Base-by-base conservation (phyloP, 495 filamentous ascomycete species). In the Neurospora sp. region DNA sequence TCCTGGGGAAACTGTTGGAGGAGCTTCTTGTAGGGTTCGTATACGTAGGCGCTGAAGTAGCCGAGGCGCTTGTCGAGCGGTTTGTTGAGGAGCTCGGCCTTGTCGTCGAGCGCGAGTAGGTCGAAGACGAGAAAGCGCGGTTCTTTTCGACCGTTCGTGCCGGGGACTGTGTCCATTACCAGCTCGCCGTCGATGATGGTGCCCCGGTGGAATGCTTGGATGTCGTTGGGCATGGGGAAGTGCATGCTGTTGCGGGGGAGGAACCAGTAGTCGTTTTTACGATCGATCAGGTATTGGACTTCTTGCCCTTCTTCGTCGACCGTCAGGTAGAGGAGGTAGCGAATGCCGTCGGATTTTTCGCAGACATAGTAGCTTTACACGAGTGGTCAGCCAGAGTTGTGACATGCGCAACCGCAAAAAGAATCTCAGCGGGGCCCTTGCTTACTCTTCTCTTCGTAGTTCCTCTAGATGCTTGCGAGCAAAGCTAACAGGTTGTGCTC, bases 291-390 rank as follows among this genome's bases (percentile, higher is more conserved):
- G 85, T 96, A 97, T 72, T 82, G 80, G 7, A 75, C 72, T 74
- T 85, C 85, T 74, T 88, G 85, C 69, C 89, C 87, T 72, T 92
- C 86, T 7, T 86, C 83, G 71, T 84, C 84, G 9, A 74, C 75
- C 73, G 92, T 92, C 74, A 94, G 90, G 85, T 95, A 99, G 79
- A 99, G 89, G 27, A 99, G 87, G 80, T 94, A 98, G 53, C 96
- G 90, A 76, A 98, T 93, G 42, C 96, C 96, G 78, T 99, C 96
- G 0, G 95, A 97, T 82, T 99, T 99, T 82, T 99, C 96, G 85
- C 96, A 98, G 75, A 99, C 92, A 78, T 93, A 98, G 83, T 98
- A 99, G 80, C 89, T 91, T 72, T 37, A 65, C 1, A 16, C 4
- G 9, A 41, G 68, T 38, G 70, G 35, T 53, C 14, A 71, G 53